Conservation (phyloP, 2,329 filamentous ascomycete species). For the Xylariaceae sp. region DNA sequence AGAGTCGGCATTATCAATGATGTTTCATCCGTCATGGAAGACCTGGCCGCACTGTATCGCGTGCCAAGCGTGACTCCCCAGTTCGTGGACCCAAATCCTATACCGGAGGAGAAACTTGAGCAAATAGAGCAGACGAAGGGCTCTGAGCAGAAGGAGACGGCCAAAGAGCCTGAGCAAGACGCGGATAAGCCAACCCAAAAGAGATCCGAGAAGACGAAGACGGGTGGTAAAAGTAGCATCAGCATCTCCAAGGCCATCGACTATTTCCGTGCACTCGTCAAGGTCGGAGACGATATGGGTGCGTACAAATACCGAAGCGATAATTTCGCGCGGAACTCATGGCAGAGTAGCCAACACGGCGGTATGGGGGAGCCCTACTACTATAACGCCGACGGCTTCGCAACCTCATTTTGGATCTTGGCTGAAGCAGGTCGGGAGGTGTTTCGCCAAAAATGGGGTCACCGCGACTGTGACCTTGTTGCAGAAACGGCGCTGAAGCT, state of each 20-base stretch:
- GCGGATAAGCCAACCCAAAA: constrained; percentile 7
- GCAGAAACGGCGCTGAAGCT: constrained; percentile 22
- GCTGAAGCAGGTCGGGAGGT: constrained; percentile 41
- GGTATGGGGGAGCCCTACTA: constrained; percentile 51
- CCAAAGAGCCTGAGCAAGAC: neutral
- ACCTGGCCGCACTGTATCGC: constrained; percentile 33
- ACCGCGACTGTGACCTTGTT: constrained; percentile 22
- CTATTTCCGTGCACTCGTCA: constrained; percentile 25
- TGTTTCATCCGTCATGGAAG: constrained; percentile 34
- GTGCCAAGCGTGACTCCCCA: constrained; percentile 25
- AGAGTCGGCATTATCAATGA: constrained; percentile 34
- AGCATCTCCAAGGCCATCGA: constrained; percentile 19
- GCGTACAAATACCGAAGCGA: constrained; percentile 23
- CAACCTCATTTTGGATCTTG: constrained; percentile 38
- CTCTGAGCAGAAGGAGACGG: constrained; percentile 1
- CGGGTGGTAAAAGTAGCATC: constrained; percentile 7
- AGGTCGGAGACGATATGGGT: constrained; percentile 26
- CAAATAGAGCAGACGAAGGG: constrained; percentile 12
- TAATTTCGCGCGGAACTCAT: constrained; percentile 39
- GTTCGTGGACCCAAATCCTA: constrained; percentile 32
- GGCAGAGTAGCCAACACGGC: constrained; percentile 48
- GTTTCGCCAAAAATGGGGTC: constrained; percentile 27
- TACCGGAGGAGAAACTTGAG: constrained; percentile 18
- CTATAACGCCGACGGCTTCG: constrained; percentile 42
- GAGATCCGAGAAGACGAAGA: constrained; percentile 1